phyloP scores from a whole-genome alignment of 2,329 filamentous ascomycete genomes.

The Stemphylium beticola region DNA sequence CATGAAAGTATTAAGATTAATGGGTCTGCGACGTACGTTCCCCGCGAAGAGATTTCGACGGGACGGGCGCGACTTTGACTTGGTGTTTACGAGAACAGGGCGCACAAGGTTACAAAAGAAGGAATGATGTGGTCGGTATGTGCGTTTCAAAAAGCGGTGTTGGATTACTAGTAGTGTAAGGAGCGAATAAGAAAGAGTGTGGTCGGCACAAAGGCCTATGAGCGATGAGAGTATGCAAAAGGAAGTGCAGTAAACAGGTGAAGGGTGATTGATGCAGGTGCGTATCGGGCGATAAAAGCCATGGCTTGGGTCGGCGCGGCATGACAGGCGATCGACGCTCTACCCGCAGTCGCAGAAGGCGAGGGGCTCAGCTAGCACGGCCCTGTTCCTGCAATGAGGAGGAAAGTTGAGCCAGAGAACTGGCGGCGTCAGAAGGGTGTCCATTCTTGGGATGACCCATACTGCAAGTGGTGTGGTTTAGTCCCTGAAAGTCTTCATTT shows the following conservation, averaged over 20 bases:
- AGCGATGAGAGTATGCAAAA: conserved; percentile 29
- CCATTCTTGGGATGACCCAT: conserved; percentile 27
- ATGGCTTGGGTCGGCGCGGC: conserved; percentile 10
- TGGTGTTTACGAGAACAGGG: conserved; percentile 18
- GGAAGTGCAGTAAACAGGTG: conserved; percentile 26
- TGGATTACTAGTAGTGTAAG: conserved; percentile 19
- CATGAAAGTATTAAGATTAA: conserved; percentile 36
- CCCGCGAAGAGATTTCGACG: conserved; percentile 4
- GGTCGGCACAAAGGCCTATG: conserved; percentile 15
- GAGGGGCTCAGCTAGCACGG: conserved; percentile 29
- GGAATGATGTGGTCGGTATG: conserved; percentile 18
- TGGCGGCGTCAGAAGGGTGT: conserved; percentile 37
- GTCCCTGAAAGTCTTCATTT: conserved; percentile 15
- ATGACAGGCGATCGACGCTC: conserved; percentile 32
- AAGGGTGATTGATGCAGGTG: conserved; percentile 8
- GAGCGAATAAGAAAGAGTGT: conserved; percentile 35
- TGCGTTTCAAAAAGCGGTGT: conserved; percentile 15
- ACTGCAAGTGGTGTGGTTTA: conserved; percentile 27
- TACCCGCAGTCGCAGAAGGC: conserved; percentile 27
- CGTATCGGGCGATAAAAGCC: conserved; percentile 28
- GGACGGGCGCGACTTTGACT: conserved; percentile 10
- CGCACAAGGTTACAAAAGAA: conserved; percentile 15
- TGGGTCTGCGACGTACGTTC: not conserved
- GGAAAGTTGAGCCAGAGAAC: conserved; percentile 23
- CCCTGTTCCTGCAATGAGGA: conserved; percentile 19